Conservation (phyloP, 1,284 basidiomycete genomes). For the Trametes versicolor region DNA sequence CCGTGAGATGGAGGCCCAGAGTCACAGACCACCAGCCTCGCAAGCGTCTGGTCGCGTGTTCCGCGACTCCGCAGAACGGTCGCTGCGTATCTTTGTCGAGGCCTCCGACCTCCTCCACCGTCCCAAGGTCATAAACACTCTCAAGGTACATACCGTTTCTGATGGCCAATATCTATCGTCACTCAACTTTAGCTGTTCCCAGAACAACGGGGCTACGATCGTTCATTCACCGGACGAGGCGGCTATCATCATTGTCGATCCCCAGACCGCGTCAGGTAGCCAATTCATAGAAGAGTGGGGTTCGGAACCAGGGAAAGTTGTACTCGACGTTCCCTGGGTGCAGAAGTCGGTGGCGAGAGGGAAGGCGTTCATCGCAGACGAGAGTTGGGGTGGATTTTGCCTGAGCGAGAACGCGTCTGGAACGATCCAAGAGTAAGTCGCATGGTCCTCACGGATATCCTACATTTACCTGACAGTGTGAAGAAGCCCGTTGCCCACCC, state of each 20-base stretch:
- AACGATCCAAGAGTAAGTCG: conserved; percentile 31
- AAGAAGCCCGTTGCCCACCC: conserved; percentile 63
- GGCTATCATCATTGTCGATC: conserved; percentile 65
- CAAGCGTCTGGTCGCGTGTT: conserved; percentile 30
- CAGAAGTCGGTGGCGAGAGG: conserved; percentile 42
- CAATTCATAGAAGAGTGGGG: conserved; percentile 67
- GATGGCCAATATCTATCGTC: background rate
- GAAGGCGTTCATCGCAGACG: conserved; percentile 53
- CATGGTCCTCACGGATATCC: background rate
- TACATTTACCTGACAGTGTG: conserved; percentile 18
- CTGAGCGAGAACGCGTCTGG: conserved; percentile 21
- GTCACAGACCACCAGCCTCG: conserved; percentile 5
- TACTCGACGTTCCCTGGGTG: conserved; percentile 49
- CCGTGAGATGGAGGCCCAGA: conserved; percentile 5
- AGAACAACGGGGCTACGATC: conserved; percentile 64
- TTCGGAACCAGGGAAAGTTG: conserved; percentile 55
- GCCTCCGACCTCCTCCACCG: conserved; percentile 58
- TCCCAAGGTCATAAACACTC: conserved; percentile 57
- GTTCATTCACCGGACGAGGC: conserved; percentile 58
- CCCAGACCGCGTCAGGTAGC: conserved; percentile 58
- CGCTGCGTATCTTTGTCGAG: conserved; percentile 58
- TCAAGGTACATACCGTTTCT: conserved; percentile 53
- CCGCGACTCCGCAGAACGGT: conserved; percentile 23
- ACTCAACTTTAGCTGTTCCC: background rate
- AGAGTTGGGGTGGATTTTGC: conserved; percentile 64